phyloP scores from a whole-genome alignment of 176 grass and related monocot species.

The Avena sativa region DNA sequence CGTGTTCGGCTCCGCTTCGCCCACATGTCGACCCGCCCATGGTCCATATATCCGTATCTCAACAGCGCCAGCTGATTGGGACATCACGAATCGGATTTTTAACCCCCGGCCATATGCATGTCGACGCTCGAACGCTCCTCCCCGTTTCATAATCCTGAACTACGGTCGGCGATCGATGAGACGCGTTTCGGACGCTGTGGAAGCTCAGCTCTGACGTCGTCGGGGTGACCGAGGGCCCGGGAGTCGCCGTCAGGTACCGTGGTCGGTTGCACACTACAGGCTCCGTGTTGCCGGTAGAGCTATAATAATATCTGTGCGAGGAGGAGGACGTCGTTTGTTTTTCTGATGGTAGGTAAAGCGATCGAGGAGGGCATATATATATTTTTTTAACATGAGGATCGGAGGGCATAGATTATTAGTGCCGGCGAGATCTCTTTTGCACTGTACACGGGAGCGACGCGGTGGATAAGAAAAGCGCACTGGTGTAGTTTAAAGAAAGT shows the following conservation, averaged over 20 bases:
- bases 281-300: too few species aligned
- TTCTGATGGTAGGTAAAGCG: background rate
- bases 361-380: background rate
- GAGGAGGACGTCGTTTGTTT: too few species aligned
- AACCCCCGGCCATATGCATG: too few species aligned
- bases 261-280: too few species aligned
- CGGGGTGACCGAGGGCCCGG: too few species aligned
- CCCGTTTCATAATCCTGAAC: background rate
- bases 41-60: background rate
- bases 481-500: background rate
- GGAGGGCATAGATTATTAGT: background rate
- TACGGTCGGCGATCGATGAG: background rate
- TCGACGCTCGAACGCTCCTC: too few species aligned
- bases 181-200: conserved; percentile 8
- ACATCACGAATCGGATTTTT: background rate
- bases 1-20: background rate
- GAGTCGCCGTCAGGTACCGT: too few species aligned
- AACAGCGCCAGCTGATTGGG: background rate
- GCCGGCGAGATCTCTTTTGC: background rate
- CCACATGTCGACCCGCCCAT: background rate
- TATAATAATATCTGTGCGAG: too few species aligned
- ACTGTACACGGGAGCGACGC: background rate
- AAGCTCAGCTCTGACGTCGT: too few species aligned
- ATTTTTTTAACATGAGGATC: too few species aligned
- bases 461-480: conserved; percentile 35